phyloP scores from a whole-genome alignment of 768 basidiomycete genomes.

The Calocera viscosa region DNA sequence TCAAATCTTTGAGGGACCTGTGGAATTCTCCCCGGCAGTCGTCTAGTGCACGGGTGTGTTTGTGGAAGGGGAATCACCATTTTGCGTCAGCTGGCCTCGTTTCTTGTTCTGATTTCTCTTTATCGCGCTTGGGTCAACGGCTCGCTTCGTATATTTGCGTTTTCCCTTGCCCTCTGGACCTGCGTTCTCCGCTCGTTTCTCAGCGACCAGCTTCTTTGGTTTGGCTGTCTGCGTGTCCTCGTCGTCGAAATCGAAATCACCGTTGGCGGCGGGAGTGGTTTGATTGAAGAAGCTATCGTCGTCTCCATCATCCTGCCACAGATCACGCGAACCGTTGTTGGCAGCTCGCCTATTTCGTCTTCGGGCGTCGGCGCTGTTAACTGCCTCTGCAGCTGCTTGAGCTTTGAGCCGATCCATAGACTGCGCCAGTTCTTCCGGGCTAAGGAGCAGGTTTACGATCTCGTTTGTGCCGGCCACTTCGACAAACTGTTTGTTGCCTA shows the following conservation, averaged over 20 bases:
- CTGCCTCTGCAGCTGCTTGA: slow-evolving; percentile 24
- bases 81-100: background rate
- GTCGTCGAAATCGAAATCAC: background rate
- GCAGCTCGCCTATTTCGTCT: background rate
- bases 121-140: background rate
- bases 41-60: background rate
- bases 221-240: background rate
- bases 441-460: slow-evolving; percentile 86
- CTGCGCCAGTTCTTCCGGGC: slow-evolving; percentile 75
- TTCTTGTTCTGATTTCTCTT: background rate
- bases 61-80: background rate
- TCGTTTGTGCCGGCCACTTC: slow-evolving; percentile 92
- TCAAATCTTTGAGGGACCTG: too few relatives aligned
- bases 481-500: slow-evolving; percentile 89
- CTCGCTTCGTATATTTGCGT: background rate
- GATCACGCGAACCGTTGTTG: background rate
- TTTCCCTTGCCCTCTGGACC: background rate
- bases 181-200: background rate
- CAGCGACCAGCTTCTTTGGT: background rate
- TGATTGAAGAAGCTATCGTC: slow-evolving; percentile 10
- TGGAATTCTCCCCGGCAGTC: too few relatives aligned
- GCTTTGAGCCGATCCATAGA: slow-evolving; percentile 21
- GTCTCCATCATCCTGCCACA: slow-evolving; percentile 12
- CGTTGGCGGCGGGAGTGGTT: background rate
- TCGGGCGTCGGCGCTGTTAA: slow-evolving; percentile 16